Base-by-base conservation (phyloP, 768 basidiomycete species). In the Epithele typhae region DNA sequence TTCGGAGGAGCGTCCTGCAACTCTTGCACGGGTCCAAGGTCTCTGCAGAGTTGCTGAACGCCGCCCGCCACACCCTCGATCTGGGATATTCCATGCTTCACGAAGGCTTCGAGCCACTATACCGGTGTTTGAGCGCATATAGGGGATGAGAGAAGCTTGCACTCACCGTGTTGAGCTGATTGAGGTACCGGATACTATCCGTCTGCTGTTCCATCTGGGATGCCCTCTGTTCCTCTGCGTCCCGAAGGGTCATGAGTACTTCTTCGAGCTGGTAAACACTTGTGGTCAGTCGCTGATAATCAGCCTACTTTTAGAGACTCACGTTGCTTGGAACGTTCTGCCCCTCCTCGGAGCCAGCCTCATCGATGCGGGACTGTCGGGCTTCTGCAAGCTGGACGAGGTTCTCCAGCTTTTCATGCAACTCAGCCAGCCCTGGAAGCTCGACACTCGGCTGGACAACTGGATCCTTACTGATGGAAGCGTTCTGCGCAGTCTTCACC, bases 91-190 rank as follows among this genome's bases (percentile, higher is more conserved):
- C 84, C 82, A 36, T 82, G 81, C 33, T 79, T 81, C 32, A 91
- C 87, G 61, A 92, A 91, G 3, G 79, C 69, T 55, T 92, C 91
- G 34, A 93, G 74, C 91, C 91, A 93, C 80, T 87, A 25, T 39
- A 56, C 55, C 35, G 56, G 57, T 25, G 47, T 14, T 10, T 30
- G 8, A 30, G 27, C 27, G 27, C 27, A 14, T 30, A 14, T 14
- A 30, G 8, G 14, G 27, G 27, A 7, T 30, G 27, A 14, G 14
- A 30, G 27, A 30, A 30, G 8, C 8, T 7, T 30, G 40, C 22
- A 62, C 77, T 48, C 50, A 84, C 87, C 46, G 71, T 68, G 58
- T 89, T 89, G 30, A 90, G 71, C 58, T 89, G 85, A 52, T 85
- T 84, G 25, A 91, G 73, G 60, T 90, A 90, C 18, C 87, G 77